phyloP scores from a whole-genome alignment of 352 stramenopile species.

The Globisporangium alternatum region DNA sequence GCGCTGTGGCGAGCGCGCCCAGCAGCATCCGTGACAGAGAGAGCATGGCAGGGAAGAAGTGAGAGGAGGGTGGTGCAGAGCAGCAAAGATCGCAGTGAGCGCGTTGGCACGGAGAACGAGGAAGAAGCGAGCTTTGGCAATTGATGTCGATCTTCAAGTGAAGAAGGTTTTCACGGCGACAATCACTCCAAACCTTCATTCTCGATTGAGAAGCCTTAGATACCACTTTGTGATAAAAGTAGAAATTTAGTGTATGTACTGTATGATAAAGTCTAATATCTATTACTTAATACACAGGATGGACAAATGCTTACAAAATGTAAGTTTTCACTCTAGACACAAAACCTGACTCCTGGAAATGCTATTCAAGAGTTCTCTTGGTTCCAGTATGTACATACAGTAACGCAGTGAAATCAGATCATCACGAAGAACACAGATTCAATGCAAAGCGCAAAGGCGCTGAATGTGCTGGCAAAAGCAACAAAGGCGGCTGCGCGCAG shows the following conservation, averaged over 20 bases:
- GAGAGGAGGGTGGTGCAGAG: neutral
- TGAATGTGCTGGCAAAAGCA: neutral
- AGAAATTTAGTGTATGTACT: too few relatives aligned
- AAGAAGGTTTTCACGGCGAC: neutral
- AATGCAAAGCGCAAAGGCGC: neutral
- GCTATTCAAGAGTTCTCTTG: neutral
- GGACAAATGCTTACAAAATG: neutral
- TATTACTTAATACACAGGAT: too few relatives aligned
- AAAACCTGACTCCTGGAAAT: neutral
- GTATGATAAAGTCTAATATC: too few relatives aligned
- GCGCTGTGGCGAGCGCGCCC: constrained; percentile 14
- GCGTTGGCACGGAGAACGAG: neutral
- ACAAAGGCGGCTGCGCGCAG: neutral
- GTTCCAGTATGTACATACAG: neutral
- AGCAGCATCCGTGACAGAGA: constrained; percentile 2
- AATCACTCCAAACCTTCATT: too few relatives aligned
- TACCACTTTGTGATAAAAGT: too few relatives aligned
- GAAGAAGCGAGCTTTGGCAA: too few relatives aligned
- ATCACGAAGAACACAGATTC: neutral
- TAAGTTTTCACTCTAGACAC: neutral
- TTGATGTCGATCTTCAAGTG: neutral
- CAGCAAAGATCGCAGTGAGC: neutral
- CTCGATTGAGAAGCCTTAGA: too few relatives aligned
- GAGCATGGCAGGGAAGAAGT: constrained; percentile 1
- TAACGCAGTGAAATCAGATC: constrained; percentile 5